Percentiles rank a stretch among this genome's conserved stretches.
Evolutionary conservation across 768 basidiomycete genomes (phyloP).

Genomic region (Trametes cubensis): DNA sequence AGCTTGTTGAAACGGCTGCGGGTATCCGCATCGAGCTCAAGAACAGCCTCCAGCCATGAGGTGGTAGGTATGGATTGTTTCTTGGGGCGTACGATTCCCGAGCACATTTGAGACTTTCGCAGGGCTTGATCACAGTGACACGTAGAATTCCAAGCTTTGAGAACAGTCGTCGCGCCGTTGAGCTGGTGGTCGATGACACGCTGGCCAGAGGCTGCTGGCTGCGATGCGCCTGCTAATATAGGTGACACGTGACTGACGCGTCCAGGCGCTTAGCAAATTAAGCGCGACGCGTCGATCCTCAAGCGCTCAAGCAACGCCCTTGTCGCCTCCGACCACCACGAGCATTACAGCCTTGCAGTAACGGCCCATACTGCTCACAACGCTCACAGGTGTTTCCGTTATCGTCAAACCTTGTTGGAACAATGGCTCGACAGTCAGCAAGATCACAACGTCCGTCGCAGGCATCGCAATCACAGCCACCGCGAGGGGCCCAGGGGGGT

Average conservation of each 20-base stretch:
- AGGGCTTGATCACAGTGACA: no score
- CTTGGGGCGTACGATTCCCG: no score
- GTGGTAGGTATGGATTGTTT: no score
- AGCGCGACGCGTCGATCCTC: slow-evolving; percentile 10
- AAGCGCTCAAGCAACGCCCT: background rate
- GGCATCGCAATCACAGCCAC: slow-evolving; percentile 45
- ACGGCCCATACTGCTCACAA: background rate
- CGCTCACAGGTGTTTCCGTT: background rate
- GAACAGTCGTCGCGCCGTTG: no score
- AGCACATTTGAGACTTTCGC: no score
- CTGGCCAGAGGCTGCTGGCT: no score
- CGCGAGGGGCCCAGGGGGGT: slow-evolving; percentile 35
- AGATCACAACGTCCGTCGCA: slow-evolving; percentile 45
- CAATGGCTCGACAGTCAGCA: slow-evolving; percentile 39
- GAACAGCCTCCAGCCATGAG: no score
- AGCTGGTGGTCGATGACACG: no score
- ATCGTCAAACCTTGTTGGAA: background rate
- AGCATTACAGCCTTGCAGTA: background rate
- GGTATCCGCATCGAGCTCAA: no score
- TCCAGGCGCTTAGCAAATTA: slow-evolving; percentile 1
- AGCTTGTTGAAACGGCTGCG: no score
- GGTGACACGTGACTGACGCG: background rate
- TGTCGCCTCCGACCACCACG: background rate
- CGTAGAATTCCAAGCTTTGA: no score
- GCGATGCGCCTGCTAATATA: no score